Percentiles rank a stretch among this genome's conserved stretches.
Evolutionary conservation across 129 eudicot genomes (phyloP).

Genomic region (Scalesia atractyloides): DNA sequence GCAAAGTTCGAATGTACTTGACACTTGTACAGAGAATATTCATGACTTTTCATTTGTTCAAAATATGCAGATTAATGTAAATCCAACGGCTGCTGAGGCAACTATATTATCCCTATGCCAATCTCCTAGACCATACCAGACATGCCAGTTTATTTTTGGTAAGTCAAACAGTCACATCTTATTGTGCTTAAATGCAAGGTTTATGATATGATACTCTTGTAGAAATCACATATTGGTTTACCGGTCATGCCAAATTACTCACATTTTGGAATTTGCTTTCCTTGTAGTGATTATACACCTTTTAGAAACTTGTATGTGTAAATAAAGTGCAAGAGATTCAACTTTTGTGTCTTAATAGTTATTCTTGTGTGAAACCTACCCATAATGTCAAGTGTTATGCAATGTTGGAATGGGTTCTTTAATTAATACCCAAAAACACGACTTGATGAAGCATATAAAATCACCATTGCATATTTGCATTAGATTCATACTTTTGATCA

Average conservation of each 20-base stretch:
- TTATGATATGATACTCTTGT: not conserved
- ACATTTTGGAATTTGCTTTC: not conserved
- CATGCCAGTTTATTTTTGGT: conserved; percentile 93
- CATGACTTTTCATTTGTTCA: conserved; percentile 4
- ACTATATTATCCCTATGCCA: conserved; percentile 80
- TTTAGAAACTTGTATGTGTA: not conserved
- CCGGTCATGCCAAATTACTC: conserved; percentile 11
- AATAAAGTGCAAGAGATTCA: not conserved
- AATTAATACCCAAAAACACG: not conserved
- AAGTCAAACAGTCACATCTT: conserved; percentile 33
- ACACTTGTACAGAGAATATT: conserved; percentile 11
- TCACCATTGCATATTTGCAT: not conserved
- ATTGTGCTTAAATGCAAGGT: conserved; percentile 18
- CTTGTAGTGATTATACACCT: conserved; percentile 1
- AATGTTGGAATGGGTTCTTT: not conserved
- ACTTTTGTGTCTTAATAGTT: not conserved
- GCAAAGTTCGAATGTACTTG: not conserved
- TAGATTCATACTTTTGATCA: conserved; percentile 9
- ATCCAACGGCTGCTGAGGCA: conserved; percentile 93
- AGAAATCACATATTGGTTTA: not conserved
- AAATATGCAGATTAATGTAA: conserved; percentile 68
- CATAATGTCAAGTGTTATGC: not conserved
- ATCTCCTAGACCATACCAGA: conserved; percentile 78
- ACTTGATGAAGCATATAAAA: not conserved
- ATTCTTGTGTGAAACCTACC: not conserved